phyloP scores from a whole-genome alignment of 2,329 filamentous ascomycete species.

The Talaromyces funiculosus region DNA sequence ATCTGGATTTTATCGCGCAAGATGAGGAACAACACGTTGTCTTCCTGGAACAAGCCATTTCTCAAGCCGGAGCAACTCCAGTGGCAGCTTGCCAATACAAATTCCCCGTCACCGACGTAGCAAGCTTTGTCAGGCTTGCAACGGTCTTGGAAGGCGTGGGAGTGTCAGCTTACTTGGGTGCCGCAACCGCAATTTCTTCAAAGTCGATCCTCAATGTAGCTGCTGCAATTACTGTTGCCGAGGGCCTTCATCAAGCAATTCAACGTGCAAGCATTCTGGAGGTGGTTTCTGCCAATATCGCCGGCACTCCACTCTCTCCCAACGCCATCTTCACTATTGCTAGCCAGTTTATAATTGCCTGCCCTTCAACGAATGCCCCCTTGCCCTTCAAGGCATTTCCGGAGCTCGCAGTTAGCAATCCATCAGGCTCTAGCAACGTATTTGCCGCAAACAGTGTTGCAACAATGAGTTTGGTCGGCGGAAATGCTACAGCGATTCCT shows the following conservation, averaged over 20 bases:
- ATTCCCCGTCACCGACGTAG: slow-evolving; percentile 47
- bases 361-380: slow-evolving; percentile 49
- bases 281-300: slow-evolving; percentile 53
- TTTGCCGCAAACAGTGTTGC: not conserved
- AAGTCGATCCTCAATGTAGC: slow-evolving; percentile 56
- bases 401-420: slow-evolving; percentile 29
- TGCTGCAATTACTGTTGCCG: slow-evolving; percentile 59
- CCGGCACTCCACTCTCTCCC: slow-evolving; percentile 54
- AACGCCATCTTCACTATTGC: slow-evolving; percentile 62
- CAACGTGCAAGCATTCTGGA: slow-evolving; percentile 48
- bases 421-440: slow-evolving; percentile 6
- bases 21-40: slow-evolving; percentile 57
- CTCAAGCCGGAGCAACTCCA: slow-evolving; percentile 44
- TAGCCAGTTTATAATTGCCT: slow-evolving; percentile 55
- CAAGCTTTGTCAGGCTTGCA: slow-evolving; percentile 49
- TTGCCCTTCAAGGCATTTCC: slow-evolving; percentile 60
- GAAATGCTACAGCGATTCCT: not conserved
- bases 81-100: slow-evolving; percentile 53
- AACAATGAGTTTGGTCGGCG: not conserved
- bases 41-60: slow-evolving; percentile 48
- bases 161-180: slow-evolving; percentile 57
- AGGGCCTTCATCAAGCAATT: slow-evolving; percentile 60
- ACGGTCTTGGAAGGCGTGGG: slow-evolving; percentile 55
- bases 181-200: slow-evolving; percentile 53
- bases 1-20: slow-evolving; percentile 50